Percentiles rank a stretch among this genome's conserved stretches.
Evolutionary conservation across 2,329 filamentous ascomycete genomes (phyloP).

Genomic region (Fonsecaea monophora): DNA sequence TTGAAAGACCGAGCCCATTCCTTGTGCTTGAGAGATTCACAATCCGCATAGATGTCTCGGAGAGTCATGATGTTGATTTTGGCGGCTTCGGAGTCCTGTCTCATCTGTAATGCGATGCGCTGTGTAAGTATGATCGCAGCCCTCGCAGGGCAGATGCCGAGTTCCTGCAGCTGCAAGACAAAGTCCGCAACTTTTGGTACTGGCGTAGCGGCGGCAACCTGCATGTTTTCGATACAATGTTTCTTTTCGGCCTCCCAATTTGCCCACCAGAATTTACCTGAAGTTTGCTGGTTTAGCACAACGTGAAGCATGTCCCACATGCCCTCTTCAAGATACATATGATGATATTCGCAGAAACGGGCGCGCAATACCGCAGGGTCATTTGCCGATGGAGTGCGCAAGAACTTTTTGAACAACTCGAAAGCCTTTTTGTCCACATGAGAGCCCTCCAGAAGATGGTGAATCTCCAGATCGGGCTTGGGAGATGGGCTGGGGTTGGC

Average conservation of each 20-base stretch:
- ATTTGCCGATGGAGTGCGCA: slow-evolving; percentile 8
- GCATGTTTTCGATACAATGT: slow-evolving; percentile 28
- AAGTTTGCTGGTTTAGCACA: slow-evolving; percentile 18
- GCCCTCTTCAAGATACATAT: slow-evolving; percentile 25
- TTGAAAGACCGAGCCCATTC: slow-evolving; percentile 30
- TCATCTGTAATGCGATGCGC: slow-evolving; percentile 27
- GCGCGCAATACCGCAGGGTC: slow-evolving; percentile 14
- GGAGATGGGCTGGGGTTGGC: neutral
- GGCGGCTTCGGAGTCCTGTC: slow-evolving; percentile 21
- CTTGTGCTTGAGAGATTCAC: slow-evolving; percentile 14
- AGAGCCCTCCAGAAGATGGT: slow-evolving; percentile 17
- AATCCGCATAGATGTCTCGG: slow-evolving; percentile 11
- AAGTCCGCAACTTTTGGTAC: slow-evolving; percentile 15
- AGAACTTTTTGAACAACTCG: slow-evolving; percentile 22
- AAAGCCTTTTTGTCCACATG: slow-evolving; percentile 14
- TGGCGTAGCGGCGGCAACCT: slow-evolving; percentile 14
- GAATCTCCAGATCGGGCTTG: neutral
- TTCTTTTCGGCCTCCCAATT: slow-evolving; percentile 26
- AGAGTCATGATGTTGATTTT: slow-evolving; percentile 18
- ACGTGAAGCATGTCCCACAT: slow-evolving; percentile 33
- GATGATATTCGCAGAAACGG: slow-evolving; percentile 22
- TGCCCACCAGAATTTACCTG: slow-evolving; percentile 22
- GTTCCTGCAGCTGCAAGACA: slow-evolving; percentile 22
- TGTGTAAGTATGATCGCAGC: slow-evolving; percentile 28
- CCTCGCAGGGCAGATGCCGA: slow-evolving; percentile 32